These are phyloP conservation scores for Orbilia quercus DNA, from an alignment of 2,329 filamentous ascomycete species.

Conservation along the genomic window DNA sequence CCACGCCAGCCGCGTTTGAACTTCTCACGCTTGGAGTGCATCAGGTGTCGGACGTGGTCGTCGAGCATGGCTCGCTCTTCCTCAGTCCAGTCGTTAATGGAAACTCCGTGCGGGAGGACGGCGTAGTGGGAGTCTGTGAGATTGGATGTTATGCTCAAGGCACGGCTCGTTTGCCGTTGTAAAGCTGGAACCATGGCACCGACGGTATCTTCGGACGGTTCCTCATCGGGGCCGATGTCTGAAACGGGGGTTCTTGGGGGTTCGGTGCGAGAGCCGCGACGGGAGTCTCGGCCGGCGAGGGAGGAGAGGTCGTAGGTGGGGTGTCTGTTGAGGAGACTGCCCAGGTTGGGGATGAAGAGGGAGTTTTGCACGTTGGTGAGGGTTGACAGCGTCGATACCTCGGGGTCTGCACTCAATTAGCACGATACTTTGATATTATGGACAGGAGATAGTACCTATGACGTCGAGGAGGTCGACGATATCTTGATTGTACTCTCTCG, in stretches of 20 bases:
- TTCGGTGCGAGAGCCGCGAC: conserved; percentile 48
- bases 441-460: no score
- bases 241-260: conserved; percentile 56
- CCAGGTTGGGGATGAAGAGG: conserved; percentile 84
- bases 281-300: conserved; percentile 56
- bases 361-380: conserved; percentile 92
- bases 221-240: conserved; percentile 13
- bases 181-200: conserved; percentile 39
- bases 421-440: no score
- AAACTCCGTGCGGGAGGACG: conserved; percentile 78
- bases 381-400: conserved; percentile 83
- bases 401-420: conserved; percentile 81
- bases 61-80: conserved; percentile 81
- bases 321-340: conserved; percentile 77
- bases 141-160: conserved; percentile 74
- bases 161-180: conserved; percentile 62
- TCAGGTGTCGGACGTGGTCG: conserved; percentile 86
- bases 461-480: conserved; percentile 77
- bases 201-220: neutral
- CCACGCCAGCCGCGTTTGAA: conserved; percentile 83
- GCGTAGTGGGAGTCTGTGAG: conserved; percentile 79
- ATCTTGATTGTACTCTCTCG: conserved; percentile 70
- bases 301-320: conserved; percentile 79
- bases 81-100: conserved; percentile 77
- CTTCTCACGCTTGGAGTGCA: conserved; percentile 81